Base-by-base conservation (phyloP, 1,139 yeast species). In the Diutina scorzettiae region DNA sequence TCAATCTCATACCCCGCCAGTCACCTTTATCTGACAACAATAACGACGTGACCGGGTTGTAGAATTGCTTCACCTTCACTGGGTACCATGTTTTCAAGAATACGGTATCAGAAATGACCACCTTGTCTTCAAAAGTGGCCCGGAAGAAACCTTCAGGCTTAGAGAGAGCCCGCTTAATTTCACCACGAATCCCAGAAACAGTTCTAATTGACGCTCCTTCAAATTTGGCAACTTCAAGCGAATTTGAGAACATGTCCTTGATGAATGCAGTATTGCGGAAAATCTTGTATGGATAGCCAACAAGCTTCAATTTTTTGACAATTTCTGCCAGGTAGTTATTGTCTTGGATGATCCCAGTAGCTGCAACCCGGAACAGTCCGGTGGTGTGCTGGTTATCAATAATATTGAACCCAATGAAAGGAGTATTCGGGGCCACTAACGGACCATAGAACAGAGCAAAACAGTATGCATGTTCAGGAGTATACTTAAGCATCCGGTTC, bases 401-500 rank as follows among this genome's bases (percentile, higher is more conserved):
- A 44, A 83, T 71, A 54, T 89, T 94, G 49, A 91, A 86, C 41
- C 96, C 97, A 59, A 95, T 93, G 60, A 93, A 93, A 1, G 97
- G 93, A 0, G 98, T 91, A 56, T 91, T 91, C 33, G 98, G 98
- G 1, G 97, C 89, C 41, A 91, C 96, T 46, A 91, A 68, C 5
- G 99, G 99, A 1, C 98, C 98, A 56, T 89, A 93, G 62, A 93
- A 89, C 23, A 96, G 83, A 0, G 96, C 96, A 57, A 81, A 81
- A 70, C 98, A 93, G 60, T 84, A 91, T 37, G 96, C 87, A 60
- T 93, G 99, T 56, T 93, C 99, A 5, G 98, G 98, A 0, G 98
- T 91, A 58, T 93, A 93, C 58, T 93, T 93, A 64, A 93, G 73
- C 96, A 93, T 85, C 67, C 98, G 81, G 55, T 87, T 91, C 69